A percentile compares a stretch with the other conserved stretches of the same genome.
Evolutionary conservation across 129 eudicot genomes (phyloP).

Genomic region (Saussurea involucrata): DNA sequence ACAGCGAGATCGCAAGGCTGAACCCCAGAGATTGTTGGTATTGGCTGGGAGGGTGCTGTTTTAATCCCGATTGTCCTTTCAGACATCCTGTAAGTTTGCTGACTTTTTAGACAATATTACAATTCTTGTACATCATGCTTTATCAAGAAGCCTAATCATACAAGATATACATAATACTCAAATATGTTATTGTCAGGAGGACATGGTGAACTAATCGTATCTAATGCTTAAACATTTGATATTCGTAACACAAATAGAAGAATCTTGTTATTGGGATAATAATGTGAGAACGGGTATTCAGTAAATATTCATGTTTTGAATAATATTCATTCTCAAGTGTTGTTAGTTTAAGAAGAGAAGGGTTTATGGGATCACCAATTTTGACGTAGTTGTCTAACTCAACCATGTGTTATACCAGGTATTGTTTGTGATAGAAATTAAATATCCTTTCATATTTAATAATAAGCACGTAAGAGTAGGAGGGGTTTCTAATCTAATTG

Average conservation of each 20-base stretch:
- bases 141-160: neutral
- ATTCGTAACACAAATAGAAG: neutral
- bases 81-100: conserved; percentile 73
- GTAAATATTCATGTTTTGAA: neutral
- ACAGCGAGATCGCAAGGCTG: conserved; percentile 62
- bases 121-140: conserved; percentile 2
- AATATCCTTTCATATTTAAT: neutral
- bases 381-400: neutral
- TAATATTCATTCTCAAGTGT: neutral
- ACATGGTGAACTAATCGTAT: neutral
- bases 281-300: neutral
- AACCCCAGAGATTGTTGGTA: conserved; percentile 83
- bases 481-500: neutral
- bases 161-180: neutral
- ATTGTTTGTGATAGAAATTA: neutral
- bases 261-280: neutral
- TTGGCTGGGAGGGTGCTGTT: conserved; percentile 63
- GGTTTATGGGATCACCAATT: neutral
- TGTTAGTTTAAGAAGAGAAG: neutral
- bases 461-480: neutral
- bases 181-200: neutral
- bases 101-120: neutral
- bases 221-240: neutral
- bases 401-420: neutral
- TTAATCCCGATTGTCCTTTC: conserved; percentile 53